Base-by-base conservation (phyloP, 164 flowering plant species). In the Magnolia kwangsiensis region DNA sequence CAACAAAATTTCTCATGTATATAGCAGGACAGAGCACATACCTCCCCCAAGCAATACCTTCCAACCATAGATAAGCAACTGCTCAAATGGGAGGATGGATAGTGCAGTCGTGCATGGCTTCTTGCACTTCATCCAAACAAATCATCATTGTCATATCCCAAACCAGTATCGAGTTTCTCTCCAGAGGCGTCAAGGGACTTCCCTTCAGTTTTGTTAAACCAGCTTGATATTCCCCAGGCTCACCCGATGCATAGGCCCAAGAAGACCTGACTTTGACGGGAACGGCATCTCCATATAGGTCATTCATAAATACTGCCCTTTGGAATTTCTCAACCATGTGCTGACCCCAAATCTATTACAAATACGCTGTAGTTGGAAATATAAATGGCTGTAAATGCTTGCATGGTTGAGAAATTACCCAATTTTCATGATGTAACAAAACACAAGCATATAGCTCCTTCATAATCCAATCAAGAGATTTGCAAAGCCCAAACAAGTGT, bases 261-360 rank as follows among this genome's bases (percentile, higher is more conserved):
- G 98, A 91, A 10, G 96, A 90, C 72, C 95, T 95, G 58, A 90
- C 90, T 80, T 91, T 89, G 7, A 81, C 89, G 4, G 89, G 74
- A 71, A 90, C 72, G 4, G 98, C 84, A 51, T 93, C 97, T 58
- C 97, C 99, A 87, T 91, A 94, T 3, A 96, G 88, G 76, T 91
- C 98, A 79, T n/a, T 90, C 97, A 77, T 94, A 90, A 14, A 92
- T 91, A 50, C 97, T 93, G 49, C 81, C 82, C 80, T 89, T 94
- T 49, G 91, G 84, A n/a, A n/a, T n/a, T n/a, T n/a, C n/a, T n/a
- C n/a, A 69, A 50, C 98, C 98, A 80, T 96, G 99, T 14, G 89
- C 99, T 77, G 99, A 94, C 72, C 99, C 98, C 88, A 94, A 82
- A 88, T 96, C 99, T 75, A 96, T 92, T 45, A 96, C 98, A 79